Conservation (phyloP, 495 filamentous ascomycete species). For the Penicillium turbatum region DNA sequence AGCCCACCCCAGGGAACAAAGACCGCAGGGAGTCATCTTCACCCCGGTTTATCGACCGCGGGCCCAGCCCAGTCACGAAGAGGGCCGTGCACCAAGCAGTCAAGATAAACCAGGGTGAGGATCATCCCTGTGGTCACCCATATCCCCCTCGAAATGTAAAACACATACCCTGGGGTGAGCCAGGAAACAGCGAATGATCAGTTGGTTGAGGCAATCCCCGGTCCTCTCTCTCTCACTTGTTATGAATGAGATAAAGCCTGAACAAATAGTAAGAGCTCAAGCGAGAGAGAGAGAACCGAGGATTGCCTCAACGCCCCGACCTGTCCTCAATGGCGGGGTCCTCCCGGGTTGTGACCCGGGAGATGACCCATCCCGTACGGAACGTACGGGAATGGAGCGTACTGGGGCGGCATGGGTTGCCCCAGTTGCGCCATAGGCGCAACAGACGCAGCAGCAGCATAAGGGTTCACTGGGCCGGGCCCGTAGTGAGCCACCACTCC, state of each 20-base stretch:
- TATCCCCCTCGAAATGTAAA: not conserved
- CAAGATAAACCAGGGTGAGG: not conserved
- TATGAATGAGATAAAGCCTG: not conserved
- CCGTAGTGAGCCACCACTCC: conserved; percentile 16
- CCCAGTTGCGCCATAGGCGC: conserved; percentile 14
- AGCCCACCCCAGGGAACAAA: not conserved
- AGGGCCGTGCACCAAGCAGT: not conserved
- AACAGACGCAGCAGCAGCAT: conserved; percentile 12
- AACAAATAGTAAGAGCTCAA: not conserved
- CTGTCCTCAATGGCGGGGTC: conserved; percentile 7
- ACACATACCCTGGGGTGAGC: conserved; percentile 7
- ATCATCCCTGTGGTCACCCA: not conserved
- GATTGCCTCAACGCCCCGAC: not conserved
- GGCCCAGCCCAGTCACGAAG: not conserved
- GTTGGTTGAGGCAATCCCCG: conserved; percentile 1
- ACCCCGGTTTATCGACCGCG: not conserved
- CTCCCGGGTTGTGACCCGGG: conserved; percentile 9
- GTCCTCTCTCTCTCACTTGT: not conserved
- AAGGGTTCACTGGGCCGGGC: conserved; percentile 15
- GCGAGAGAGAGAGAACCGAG: not conserved
- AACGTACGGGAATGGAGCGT: conserved; percentile 25
- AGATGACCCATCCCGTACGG: conserved; percentile 17
- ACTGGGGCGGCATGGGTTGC: conserved; percentile 24
- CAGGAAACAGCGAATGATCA: conserved; percentile 5
- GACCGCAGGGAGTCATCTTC: not conserved